These are phyloP conservation scores for Aaosphaeria pasadenensis DNA, from an alignment of 2,329 filamentous ascomycete species.

Conservation along the genomic window DNA sequence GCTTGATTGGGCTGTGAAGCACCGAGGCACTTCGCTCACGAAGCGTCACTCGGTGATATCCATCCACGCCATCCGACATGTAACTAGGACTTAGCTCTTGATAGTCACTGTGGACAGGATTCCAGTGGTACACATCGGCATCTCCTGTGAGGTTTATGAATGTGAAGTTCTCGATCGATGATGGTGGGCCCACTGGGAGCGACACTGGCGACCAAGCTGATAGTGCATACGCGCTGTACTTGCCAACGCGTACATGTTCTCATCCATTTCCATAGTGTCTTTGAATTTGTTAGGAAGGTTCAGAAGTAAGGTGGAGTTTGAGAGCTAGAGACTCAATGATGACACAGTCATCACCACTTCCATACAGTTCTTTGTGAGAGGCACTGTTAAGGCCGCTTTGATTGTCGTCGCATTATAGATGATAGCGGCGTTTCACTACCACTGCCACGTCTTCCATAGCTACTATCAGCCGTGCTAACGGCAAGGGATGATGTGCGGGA, in stretches of 20 bases:
- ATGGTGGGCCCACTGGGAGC: conserved; percentile 2
- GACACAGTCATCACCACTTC: conserved; percentile 2
- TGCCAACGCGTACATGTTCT: conserved; percentile 3
- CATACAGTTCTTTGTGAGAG: conserved; percentile 3
- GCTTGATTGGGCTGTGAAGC: conserved; percentile 1
- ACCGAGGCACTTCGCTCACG: conserved; percentile 2
- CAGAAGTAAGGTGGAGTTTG: conserved; percentile 5
- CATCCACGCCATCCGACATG: conserved; percentile 1
- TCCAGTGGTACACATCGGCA: conserved; percentile 1
- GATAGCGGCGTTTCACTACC: conserved; percentile 3
- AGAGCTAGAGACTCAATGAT: conserved; percentile 4
- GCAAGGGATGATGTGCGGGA: conserved; percentile 5
- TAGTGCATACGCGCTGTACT: conserved; percentile 3
- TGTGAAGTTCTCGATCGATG: conserved; percentile 2
- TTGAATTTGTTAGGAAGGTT: conserved; percentile 3
- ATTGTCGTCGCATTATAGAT: conserved; percentile 2
- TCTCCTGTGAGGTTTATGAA: conserved; percentile 3
- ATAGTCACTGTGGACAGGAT: conserved; percentile 1
- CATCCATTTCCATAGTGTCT: conserved; percentile 3
- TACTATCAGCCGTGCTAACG: conserved; percentile 2
- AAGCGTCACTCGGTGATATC: conserved; percentile 2
- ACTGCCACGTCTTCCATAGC: conserved; percentile 2
- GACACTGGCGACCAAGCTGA: conserved; percentile 1
- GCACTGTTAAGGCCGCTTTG: conserved; percentile 2
- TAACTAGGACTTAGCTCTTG: conserved; percentile 2